These are phyloP conservation scores for Hordeum pubiflorum DNA, from an alignment of 202 grass and related monocot species.

Conservation along the genomic window DNA sequence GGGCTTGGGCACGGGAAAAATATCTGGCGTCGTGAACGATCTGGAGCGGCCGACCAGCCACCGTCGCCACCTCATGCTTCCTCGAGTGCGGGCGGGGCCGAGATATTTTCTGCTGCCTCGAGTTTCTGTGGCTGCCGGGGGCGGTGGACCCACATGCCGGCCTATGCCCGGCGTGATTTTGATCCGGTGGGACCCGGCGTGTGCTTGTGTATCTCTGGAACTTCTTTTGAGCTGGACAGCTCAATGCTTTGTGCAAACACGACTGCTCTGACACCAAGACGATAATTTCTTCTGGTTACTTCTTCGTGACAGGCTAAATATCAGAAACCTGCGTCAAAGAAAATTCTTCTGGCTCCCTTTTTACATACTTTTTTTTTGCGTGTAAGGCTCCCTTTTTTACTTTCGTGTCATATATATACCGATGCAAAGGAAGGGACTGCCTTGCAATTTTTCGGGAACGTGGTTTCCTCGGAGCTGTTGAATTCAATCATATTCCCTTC, in stretches of 20 bases:
- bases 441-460: no score
- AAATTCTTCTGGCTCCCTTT: no score
- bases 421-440: no score
- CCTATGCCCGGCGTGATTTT: not conserved
- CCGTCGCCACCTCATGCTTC: not conserved
- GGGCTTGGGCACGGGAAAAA: conserved; percentile 15
- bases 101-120: conserved; percentile 24
- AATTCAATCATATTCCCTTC: no score
- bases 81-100: not conserved
- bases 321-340: no score
- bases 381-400: no score
- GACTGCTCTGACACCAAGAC: not conserved
- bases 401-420: no score
- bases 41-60: not conserved
- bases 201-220: not conserved
- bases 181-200: not conserved
- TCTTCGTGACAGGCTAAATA: no score
- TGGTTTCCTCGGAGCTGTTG: no score
- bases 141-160: not conserved
- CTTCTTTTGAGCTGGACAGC: no score
- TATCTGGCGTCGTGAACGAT: conserved; percentile 41
- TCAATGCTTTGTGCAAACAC: not conserved
- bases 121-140: not conserved
- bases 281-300: not conserved
- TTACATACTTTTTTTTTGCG: no score